These are phyloP conservation scores for Aspergillus haitiensis DNA, from an alignment of 495 filamentous ascomycete genomes.

Conservation along the genomic window DNA sequence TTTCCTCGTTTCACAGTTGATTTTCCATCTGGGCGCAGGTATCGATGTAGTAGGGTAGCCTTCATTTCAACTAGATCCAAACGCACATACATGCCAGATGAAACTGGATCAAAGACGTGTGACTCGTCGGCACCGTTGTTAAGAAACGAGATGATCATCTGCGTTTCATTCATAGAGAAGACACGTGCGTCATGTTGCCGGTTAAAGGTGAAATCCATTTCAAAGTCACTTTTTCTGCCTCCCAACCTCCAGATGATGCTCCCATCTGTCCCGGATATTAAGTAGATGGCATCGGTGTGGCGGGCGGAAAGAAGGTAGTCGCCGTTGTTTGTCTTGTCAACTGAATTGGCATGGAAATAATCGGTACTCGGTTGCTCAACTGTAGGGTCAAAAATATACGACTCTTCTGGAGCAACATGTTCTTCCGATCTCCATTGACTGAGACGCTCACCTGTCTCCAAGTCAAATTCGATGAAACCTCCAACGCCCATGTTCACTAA, in stretches of 20 bases:
- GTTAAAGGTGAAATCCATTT: slow-evolving; percentile 39
- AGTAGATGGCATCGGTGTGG: slow-evolving; percentile 48
- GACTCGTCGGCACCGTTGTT: slow-evolving; percentile 44
- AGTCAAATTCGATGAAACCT: slow-evolving; percentile 32
- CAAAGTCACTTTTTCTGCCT: slow-evolving; percentile 35
- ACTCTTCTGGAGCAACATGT: slow-evolving; percentile 24
- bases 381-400: slow-evolving; percentile 10
- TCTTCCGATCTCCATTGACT: slow-evolving; percentile 33
- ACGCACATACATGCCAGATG: slow-evolving; percentile 48
- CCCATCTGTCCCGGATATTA: slow-evolving; percentile 53
- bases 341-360: slow-evolving; percentile 31
- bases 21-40: slow-evolving; percentile 33
- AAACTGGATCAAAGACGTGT: slow-evolving; percentile 30
- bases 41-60: slow-evolving; percentile 34
- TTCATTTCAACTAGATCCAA: slow-evolving; percentile 42
- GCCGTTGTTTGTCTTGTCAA: slow-evolving; percentile 34
- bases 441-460: slow-evolving; percentile 24
- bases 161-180: slow-evolving; percentile 34
- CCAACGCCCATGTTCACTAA: slow-evolving; percentile 21
- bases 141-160: slow-evolving; percentile 41
- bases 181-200: slow-evolving; percentile 55
- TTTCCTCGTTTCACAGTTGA: slow-evolving; percentile 52
- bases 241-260: slow-evolving; percentile 53
- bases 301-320: slow-evolving; percentile 55
- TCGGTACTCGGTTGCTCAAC: slow-evolving; percentile 22